Evolutionary conservation across 208 protist genomes (phyloP), one percentile per base, ranked within the genome.

Genomic region (Leishmania braziliensis): DNA sequence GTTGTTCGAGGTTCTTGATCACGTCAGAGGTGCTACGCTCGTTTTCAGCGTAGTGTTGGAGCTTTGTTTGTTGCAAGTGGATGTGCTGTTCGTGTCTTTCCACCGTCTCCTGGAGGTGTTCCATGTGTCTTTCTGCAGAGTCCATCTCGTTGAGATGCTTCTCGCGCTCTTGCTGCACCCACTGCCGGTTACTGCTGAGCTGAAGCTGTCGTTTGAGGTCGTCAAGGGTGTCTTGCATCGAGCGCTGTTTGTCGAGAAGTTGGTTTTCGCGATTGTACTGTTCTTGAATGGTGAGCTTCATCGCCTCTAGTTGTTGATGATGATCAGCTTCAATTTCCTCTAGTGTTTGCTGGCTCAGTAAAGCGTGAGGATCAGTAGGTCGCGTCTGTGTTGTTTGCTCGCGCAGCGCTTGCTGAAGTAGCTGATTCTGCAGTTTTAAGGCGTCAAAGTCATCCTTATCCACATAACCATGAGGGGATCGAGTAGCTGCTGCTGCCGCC

Each of bases 401-500:
- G 0, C 87, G 85, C 26, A 95, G 75, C 16, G 90, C 85, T 70
- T 93, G 84, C 82, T 89, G 86, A 2, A 95, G 83, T 23, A 93
- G 76, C 65, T 91, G 81, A 54, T 91, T 89, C 74, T 93, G 88
- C 79, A 92, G 56, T 56, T 88, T 87, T 29, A 90, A 77, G 23
- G 89, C 90, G 43, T 90, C 88, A 36, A 91, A 89, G 81, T 93
- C 86, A 46, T 93, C 90, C 69, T 89, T 90, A 56, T 92, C 90
- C 16, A 93, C 84, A 62, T 89, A 86, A 0, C 84, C 83, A 2
- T 54, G 86, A 23, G 87, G 85, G 0, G 79, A 53, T 33, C 3
- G 72, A 23, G 75, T 46, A 10, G 51, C 53, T 5, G 26, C 36
- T 3, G 79, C 60, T 60, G 76, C 71, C 26, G 50, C 43, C n/a